These are phyloP conservation scores for Ophiostoma ips DNA, from an alignment of 2,329 filamentous ascomycete genomes.

Conservation along the genomic window DNA sequence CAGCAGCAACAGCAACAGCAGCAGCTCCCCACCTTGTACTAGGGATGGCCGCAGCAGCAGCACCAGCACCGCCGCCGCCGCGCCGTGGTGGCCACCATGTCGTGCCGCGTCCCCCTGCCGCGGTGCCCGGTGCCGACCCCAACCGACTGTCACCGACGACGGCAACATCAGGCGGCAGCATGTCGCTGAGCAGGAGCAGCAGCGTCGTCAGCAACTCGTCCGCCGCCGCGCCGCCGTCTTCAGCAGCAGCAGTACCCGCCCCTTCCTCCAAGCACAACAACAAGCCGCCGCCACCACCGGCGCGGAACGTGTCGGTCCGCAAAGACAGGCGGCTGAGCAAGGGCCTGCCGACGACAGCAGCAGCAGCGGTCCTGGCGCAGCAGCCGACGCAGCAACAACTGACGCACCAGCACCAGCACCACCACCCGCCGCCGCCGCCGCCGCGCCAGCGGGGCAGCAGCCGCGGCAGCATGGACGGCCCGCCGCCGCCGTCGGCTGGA, in stretches of 20 bases:
- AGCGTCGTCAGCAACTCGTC: slow-evolving; percentile 9
- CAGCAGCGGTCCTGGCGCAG: no score
- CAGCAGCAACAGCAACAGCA: no score
- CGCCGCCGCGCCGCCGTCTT: no score
- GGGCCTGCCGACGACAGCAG: slow-evolving; percentile 25
- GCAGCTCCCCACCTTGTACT: no score
- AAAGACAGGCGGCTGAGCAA: slow-evolving; percentile 30
- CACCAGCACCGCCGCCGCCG: slow-evolving; percentile 43
- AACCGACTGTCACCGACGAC: no score
- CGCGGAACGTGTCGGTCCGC: slow-evolving; percentile 20
- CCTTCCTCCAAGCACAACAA: slow-evolving; percentile 12
- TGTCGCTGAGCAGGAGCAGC: slow-evolving; percentile 7
- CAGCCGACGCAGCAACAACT: no score
- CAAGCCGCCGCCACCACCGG: slow-evolving; percentile 23
- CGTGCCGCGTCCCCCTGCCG: no score
- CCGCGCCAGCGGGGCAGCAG: slow-evolving; percentile 33
- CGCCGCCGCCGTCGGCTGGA: slow-evolving; percentile 15
- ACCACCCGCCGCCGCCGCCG: slow-evolving; percentile 35
- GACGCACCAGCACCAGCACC: slow-evolving; percentile 9
- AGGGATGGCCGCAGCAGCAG: no score
- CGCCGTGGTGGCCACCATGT: slow-evolving; percentile 33
- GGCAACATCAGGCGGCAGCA: no score
- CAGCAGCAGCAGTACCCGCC: not conserved
- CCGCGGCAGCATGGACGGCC: slow-evolving; percentile 27
- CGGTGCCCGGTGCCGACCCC: no score